phyloP scores from a whole-genome alignment of 2,329 filamentous ascomycete species.

The Fusarium bactridioides region DNA sequence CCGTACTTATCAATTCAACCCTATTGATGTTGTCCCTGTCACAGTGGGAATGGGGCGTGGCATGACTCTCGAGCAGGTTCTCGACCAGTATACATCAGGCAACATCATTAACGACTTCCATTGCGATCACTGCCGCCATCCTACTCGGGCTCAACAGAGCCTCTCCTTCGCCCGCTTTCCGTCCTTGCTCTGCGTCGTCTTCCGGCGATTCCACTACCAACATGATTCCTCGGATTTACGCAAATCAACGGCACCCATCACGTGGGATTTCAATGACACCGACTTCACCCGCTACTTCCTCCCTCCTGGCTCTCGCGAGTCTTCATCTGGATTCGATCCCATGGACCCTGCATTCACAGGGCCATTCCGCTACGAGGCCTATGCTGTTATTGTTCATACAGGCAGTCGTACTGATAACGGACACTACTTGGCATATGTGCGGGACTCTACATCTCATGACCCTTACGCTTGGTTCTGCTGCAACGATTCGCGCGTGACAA shows the following conservation, averaged over 20 bases:
- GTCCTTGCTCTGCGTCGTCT: conserved; percentile 78
- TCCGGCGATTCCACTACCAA: conserved; percentile 66
- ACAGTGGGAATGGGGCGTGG: conserved; percentile 46
- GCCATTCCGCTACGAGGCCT: conserved; percentile 83
- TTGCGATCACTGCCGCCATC: conserved; percentile 77
- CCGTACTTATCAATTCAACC: conserved; percentile 53
- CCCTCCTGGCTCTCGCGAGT: conserved; percentile 44
- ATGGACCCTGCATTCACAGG: conserved; percentile 53
- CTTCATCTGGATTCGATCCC: conserved; percentile 41
- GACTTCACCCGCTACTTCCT: conserved; percentile 59
- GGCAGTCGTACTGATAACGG: conserved; percentile 74
- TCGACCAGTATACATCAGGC: conserved; percentile 73
- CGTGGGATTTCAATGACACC: conserved; percentile 79
- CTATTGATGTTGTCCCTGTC: conserved; percentile 63
- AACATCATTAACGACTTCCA: conserved; percentile 74
- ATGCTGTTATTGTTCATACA: conserved; percentile 81
- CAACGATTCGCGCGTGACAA: conserved; percentile 55
- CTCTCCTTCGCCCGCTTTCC: conserved; percentile 81
- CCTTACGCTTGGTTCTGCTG: conserved; percentile 58
- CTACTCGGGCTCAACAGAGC: conserved; percentile 72
- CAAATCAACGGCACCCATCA: conserved; percentile 76
- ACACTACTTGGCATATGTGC: conserved; percentile 80
- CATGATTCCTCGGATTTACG: conserved; percentile 47
- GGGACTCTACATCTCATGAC: conserved; percentile 59
- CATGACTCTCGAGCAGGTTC: conserved; percentile 65